Base-by-base conservation (phyloP, 2,329 filamentous ascomycete genomes). In the Geoglossum cookeanum region DNA sequence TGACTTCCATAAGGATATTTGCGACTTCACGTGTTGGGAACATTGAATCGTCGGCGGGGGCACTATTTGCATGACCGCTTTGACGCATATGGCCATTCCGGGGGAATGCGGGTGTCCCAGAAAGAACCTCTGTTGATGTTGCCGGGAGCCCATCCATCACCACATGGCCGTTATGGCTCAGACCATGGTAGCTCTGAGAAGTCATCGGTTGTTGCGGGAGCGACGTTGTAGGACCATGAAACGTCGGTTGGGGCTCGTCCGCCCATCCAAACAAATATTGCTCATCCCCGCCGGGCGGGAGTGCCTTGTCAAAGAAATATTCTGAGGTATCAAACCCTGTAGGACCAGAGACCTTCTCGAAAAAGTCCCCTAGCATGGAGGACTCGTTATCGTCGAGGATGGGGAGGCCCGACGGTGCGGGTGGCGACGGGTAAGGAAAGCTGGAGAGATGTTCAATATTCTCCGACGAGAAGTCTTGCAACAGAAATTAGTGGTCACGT, bases 141-240 rank as follows among this genome's bases (percentile, higher is more conserved):
- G 44, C 62, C 59, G 11, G 49, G 17, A 53, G 49, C n/a, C 49
- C 49, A 4, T 53, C 33, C 32, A 53, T 35, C 30, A n/a, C 15
- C 49, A 53, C 22, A 32, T 37, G 49, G 9, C 17, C 49, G 22
- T 37, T 32, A 53, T 61, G 64, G 45, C 65, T 63, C 35, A 61
- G 58, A 49, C 66, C 59, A 55, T 63, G 55, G 6, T 63, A 63
- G 30, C 64, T 59, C 1, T 58, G 54, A 9, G 62, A 51, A 56
- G 69, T 69, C 13, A 45, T 63, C 5, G 66, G 61, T 42, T 78
- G 76, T 55, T 78, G 75, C 17, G 80, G 80, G 61, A 78, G 78
- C 2, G 80, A 83, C 22, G 81, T 83, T 0, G 78, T 73, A 11
- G 81, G 79, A 55, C 81, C 81, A 70, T 85, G 78, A 61, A 85